Percentiles rank a stretch among this genome's conserved stretches.
These are phyloP conservation scores for Cucurbita ficifolia DNA, from an alignment of 306 rosid species.

Conservation along the genomic window DNA sequence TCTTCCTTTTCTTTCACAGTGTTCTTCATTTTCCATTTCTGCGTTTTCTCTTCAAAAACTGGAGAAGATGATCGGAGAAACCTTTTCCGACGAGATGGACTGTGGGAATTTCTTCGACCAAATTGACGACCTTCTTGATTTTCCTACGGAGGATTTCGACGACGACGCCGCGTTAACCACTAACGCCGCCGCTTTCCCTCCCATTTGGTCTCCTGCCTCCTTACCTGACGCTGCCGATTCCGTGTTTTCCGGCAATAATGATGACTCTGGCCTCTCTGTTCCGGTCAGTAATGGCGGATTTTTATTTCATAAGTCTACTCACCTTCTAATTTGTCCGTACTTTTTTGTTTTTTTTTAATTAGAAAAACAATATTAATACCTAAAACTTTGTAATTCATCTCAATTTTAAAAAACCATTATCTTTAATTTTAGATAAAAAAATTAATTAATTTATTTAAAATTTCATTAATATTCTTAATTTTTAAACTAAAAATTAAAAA, in stretches of 20 bases:
- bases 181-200: slow-evolving; percentile 24
- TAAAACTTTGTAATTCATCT: too few species aligned
- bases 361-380: too few species aligned
- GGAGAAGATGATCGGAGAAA: slow-evolving; percentile 54
- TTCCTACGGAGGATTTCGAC: slow-evolving; percentile 48
- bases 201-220: slow-evolving; percentile 40
- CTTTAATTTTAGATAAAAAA: too few species aligned
- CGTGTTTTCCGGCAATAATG: slow-evolving; percentile 36
- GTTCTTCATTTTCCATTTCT: not conserved
- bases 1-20: too few species aligned
- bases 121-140: slow-evolving; percentile 81
- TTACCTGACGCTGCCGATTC: slow-evolving; percentile 33
- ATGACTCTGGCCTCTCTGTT: slow-evolving; percentile 58
- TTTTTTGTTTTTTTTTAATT: too few species aligned
- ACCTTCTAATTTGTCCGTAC: too few species aligned
- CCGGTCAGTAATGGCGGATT: slow-evolving; percentile 41
- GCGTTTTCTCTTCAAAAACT: not conserved
- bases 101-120: slow-evolving; percentile 88
- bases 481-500: too few species aligned
- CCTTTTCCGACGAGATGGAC: slow-evolving; percentile 65
- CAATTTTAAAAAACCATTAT: too few species aligned
- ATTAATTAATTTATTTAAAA: too few species aligned
- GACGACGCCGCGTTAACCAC: slow-evolving; percentile 27
- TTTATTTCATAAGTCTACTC: too few species aligned
- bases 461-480: too few species aligned